These are phyloP conservation scores for Sicyos edulis DNA, from an alignment of 306 rosid species.

Conservation along the genomic window DNA sequence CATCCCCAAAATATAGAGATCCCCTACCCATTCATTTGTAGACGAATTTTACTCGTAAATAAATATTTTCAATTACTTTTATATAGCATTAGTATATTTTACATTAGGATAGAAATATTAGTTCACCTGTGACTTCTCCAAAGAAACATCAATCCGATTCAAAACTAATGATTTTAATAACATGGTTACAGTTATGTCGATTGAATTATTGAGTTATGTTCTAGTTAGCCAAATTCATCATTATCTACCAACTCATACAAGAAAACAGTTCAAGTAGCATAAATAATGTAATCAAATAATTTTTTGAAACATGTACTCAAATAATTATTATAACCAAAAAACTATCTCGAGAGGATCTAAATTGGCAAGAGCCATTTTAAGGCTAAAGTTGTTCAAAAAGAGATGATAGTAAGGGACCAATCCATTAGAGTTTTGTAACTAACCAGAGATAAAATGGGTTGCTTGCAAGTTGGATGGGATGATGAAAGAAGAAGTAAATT, in stretches of 20 bases:
- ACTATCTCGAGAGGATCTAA: slow-evolving; percentile 3
- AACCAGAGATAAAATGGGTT: neutral
- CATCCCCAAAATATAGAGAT: no score
- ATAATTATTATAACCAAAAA: slow-evolving; percentile 1
- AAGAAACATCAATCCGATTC: no score
- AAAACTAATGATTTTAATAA: no score
- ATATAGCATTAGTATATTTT: no score
- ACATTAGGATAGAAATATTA: no score
- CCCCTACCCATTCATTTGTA: no score
- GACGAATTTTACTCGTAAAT: no score
- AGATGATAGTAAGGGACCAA: neutral
- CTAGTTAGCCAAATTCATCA: neutral
- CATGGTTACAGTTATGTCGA: no score
- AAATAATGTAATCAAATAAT: neutral
- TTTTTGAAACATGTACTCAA: neutral
- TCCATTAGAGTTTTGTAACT: slow-evolving; percentile 2
- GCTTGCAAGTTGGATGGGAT: neutral
- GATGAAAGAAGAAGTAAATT: neutral
- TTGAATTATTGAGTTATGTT: no score
- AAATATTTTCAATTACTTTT: no score
- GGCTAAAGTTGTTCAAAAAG: slow-evolving; percentile 12
- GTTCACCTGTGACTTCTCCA: no score
- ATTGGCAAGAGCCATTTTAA: slow-evolving; percentile 5
- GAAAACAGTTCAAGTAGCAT: neutral
- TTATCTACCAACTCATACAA: neutral